Base-by-base conservation (phyloP, 2,329 filamentous ascomycete species). In the Paraphaeosphaeria sporulosa region DNA sequence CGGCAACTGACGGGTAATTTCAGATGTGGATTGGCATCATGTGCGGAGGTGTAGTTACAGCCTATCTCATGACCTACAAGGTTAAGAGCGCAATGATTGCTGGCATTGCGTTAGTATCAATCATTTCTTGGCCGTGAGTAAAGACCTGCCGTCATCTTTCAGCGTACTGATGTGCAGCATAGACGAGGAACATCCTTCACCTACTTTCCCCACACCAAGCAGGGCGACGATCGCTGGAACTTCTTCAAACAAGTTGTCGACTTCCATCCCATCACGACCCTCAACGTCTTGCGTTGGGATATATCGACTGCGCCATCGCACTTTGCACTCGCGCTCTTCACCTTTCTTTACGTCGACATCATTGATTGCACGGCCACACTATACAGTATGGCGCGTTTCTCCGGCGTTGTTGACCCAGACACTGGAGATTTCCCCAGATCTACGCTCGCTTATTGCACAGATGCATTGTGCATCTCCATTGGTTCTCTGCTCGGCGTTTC, bases 331-430 rank as follows among this genome's bases (percentile, higher is more conserved):
- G 93, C 93, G 0, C 86, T 96, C 57, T 89, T 96, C 76, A 96
- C 93, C 1, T 96, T 96, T 55, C 80, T 96, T n/a, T 96, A 96
- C 69, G 92, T 96, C 66, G 93, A 96, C 72, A 94, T 96, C 61
- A 87, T 96, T 55, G 93, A 96, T 78, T 91, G 89, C 65, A 96
- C 93, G 0, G 93, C 92, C 63, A 96, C 93, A 0, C 81, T 96
- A 56, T 96, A 96, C 80, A 90, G 90, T 42, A 96, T 96, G 92
- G 93, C 93, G 25, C 89, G 89, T 23, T 94, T 94, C 74, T 90
- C 89, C 66, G 88, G 91, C 38, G 87, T 92, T 48, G 89, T 96
- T 69, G 91, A 96, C 66, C 88, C 90, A 60, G 85, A 88, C 48
- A 94, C 92, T 0, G 89, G 93, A 69, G 93, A 96, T 73, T 96